A percentile compares a stretch with the other conserved stretches of the same genome.
Conservation (phyloP, 2,329 filamentous ascomycete genomes). For the Tolypocladium pustulatum region DNA sequence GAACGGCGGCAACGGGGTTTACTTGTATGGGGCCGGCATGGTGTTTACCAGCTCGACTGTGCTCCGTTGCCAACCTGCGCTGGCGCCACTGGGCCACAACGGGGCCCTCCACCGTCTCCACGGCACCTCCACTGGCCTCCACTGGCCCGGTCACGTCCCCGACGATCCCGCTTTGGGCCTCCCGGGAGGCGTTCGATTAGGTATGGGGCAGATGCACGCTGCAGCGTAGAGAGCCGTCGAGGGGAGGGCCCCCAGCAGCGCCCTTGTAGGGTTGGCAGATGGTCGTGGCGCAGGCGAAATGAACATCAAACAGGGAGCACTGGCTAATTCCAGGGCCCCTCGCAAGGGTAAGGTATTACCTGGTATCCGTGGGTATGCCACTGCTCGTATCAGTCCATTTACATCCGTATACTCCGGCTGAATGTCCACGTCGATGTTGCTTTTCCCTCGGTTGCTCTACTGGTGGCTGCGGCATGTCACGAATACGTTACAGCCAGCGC, state of each 20-base stretch:
- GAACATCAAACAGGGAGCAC: conserved; percentile 2
- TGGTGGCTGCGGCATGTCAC: no score
- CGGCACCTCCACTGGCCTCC: background rate
- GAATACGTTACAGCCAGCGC: no score
- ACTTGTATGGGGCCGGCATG: background rate
- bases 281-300: conserved; percentile 3
- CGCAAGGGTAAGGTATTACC: no score
- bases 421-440: no score
- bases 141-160: background rate
- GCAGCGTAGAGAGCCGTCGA: background rate
- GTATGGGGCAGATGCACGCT: background rate
- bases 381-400: no score
- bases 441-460: no score
- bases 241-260: background rate
- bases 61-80: background rate
- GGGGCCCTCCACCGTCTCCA: background rate
- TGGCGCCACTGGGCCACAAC: background rate
- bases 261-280: background rate
- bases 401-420: no score
- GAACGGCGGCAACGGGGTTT: background rate
- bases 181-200: conserved; percentile 1
- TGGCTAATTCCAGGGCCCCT: background rate
- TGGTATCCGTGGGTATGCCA: no score
- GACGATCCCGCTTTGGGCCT: conserved; percentile 5
- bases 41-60: background rate